These are phyloP conservation scores for Fusarium sp. DNA, from an alignment of 2,329 filamentous ascomycete species.

Conservation along the genomic window DNA sequence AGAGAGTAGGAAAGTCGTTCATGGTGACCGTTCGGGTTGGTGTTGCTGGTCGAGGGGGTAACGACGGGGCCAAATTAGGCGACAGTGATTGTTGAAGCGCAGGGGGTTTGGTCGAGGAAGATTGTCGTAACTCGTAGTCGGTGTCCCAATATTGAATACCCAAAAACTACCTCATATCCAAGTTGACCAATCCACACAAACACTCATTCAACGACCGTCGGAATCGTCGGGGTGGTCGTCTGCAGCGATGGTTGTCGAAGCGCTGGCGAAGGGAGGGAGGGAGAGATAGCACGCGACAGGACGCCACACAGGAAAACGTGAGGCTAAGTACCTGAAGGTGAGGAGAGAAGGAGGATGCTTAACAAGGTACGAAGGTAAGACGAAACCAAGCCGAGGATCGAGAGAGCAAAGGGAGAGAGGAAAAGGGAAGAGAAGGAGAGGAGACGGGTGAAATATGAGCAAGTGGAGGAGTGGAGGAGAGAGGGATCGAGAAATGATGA, in stretches of 20 bases:
- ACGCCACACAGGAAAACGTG: conserved; percentile 36
- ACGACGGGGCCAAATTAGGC: conserved; percentile 8
- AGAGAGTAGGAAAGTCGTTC: conserved; percentile 51
- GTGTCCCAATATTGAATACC: conserved; percentile 46
- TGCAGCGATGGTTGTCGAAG: conserved; percentile 36
- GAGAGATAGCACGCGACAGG: conserved; percentile 37
- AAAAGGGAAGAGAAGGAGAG: conserved; percentile 34
- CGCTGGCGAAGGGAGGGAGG: conserved; percentile 35
- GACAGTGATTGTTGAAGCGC: conserved; percentile 16
- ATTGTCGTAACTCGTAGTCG: conserved; percentile 32
- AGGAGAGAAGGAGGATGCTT: conserved; percentile 22
- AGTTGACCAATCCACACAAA: conserved; percentile 37
- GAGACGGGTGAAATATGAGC: conserved; percentile 39
- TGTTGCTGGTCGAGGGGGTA: conserved; percentile 18
- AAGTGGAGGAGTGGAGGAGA: conserved; percentile 39
- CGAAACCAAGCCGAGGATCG: conserved; percentile 37
- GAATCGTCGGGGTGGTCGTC: conserved; percentile 36
- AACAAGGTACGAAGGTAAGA: conserved; percentile 34
- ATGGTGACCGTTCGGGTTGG: conserved; percentile 42
- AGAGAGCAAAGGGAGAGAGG: conserved; percentile 27
- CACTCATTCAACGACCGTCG: conserved; percentile 32
- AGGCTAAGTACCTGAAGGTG: conserved; percentile 29
- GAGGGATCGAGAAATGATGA: conserved; percentile 43
- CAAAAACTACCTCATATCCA: conserved; percentile 51
- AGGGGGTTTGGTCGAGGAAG: conserved; percentile 25